phyloP scores from a whole-genome alignment of 768 basidiomycete species.

The Lentinula detonsa region DNA sequence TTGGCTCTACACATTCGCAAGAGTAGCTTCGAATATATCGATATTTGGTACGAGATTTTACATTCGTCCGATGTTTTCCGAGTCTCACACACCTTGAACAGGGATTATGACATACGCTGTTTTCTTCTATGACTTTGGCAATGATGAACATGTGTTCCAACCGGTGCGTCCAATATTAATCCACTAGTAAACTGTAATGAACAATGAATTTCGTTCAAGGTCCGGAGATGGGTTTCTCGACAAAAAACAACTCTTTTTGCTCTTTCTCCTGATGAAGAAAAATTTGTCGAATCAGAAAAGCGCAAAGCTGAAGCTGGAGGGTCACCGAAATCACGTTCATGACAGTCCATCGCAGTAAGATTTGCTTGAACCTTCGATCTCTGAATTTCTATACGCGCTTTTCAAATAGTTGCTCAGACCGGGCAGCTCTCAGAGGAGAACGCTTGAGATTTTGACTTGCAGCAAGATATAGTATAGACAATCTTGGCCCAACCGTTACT shows the following conservation, averaged over 20 bases:
- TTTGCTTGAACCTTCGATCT: no score
- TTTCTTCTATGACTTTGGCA: constrained; percentile 63
- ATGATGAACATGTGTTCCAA: constrained; percentile 66
- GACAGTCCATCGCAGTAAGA: neutral
- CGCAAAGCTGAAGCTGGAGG: neutral
- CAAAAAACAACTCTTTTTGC: constrained; percentile 49
- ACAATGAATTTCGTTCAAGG: constrained; percentile 23
- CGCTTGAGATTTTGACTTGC: no score
- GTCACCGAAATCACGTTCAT: neutral
- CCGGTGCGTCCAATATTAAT: constrained; percentile 39
- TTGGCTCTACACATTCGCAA: constrained; percentile 52
- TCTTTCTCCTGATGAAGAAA: constrained; percentile 52
- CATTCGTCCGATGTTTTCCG: neutral
- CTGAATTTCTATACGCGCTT: no score
- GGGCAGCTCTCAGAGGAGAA: no score
- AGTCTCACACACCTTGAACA: constrained; percentile 15
- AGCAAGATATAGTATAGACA: no score
- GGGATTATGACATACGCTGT: constrained; percentile 50
- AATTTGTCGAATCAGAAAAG: constrained; percentile 19
- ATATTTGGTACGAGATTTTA: constrained; percentile 42
- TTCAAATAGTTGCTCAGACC: no score
- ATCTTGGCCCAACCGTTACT: no score
- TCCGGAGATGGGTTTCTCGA: constrained; percentile 50
- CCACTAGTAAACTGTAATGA: neutral
- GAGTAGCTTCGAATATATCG: constrained; percentile 44